Conservation (phyloP, 352 stramenopile genomes). For the Globisporangium camurandrum region DNA sequence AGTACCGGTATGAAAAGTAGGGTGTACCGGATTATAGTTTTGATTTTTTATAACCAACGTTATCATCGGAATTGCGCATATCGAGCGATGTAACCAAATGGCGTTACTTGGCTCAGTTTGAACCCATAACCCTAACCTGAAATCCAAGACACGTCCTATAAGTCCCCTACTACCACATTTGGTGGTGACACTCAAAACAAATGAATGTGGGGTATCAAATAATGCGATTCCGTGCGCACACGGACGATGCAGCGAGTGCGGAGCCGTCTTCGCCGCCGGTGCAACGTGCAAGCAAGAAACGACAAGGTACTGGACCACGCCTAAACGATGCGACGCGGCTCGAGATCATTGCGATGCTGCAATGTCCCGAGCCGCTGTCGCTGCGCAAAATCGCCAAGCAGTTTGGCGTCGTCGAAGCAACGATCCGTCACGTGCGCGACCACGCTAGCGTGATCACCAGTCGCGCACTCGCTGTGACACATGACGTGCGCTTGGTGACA, state of each 20-base stretch:
- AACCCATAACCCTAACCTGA: no score
- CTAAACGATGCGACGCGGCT: constrained; percentile 12
- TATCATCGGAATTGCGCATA: no score
- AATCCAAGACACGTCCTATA: no score
- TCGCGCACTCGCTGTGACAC: constrained; percentile 7
- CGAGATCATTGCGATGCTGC: constrained; percentile 12
- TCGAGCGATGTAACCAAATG: no score
- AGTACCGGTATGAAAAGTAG: no score
- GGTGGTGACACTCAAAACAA: no score
- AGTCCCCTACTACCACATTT: no score
- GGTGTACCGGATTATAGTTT: no score
- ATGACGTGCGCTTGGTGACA: constrained; percentile 10
- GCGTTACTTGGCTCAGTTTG: no score
- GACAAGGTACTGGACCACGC: constrained; percentile 7
- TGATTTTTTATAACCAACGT: no score
- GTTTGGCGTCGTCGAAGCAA: constrained; percentile 9
- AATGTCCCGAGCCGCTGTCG: constrained; percentile 5
- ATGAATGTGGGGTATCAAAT: no score
- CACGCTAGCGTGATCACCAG: constrained; percentile 6
- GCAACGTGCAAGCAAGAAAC: background rate
- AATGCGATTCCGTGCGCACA: background rate
- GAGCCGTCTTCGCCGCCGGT: background rate
- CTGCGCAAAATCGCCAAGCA: constrained; percentile 8
- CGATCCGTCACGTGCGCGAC: constrained; percentile 14
- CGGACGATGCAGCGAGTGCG: background rate